A percentile compares a stretch with the other conserved stretches of the same genome.
Conservation (phyloP, 805 yeast species). For the Kluyveromyces dobzhanskii region DNA sequence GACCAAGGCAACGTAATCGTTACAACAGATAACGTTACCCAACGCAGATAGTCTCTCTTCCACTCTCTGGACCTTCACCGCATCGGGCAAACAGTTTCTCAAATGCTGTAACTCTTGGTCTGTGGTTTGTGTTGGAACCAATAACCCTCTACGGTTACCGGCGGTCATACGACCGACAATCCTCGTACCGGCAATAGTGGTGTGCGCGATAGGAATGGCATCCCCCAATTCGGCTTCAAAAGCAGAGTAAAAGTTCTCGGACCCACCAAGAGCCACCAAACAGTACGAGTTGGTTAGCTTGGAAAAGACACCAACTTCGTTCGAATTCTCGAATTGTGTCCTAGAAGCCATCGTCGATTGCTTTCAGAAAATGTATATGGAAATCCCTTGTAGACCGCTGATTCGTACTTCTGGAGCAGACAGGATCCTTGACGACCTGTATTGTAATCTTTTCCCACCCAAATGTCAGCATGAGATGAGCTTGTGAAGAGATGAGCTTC, state of each 20-base stretch:
- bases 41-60: constrained; percentile 95
- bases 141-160: constrained; percentile 93
- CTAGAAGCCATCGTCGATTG: constrained; percentile 68
- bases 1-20: constrained; percentile 96
- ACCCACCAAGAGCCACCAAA: constrained; percentile 94
- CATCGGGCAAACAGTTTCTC: constrained; percentile 92
- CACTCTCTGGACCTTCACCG: constrained; percentile 92
- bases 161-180: constrained; percentile 98
- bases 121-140: constrained; percentile 96
- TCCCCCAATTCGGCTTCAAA: constrained; percentile 97
- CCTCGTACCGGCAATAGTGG: constrained; percentile 97
- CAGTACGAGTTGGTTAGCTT: constrained; percentile 94
- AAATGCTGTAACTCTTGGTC: constrained; percentile 97
- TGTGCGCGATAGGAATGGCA: constrained; percentile 90
- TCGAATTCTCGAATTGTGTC: constrained; percentile 77
- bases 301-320: constrained; percentile 90
- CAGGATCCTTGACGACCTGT: too few relatives aligned
- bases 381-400: too few relatives aligned
- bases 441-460: too few relatives aligned
- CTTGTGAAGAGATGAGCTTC: too few relatives aligned
- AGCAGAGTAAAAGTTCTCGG: constrained; percentile 80
- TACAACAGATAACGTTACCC: constrained; percentile 97
- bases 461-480: too few relatives aligned
- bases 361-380: too few relatives aligned
- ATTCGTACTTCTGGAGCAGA: too few relatives aligned